These are phyloP conservation scores for Cerrena zonata DNA, from an alignment of 1,284 basidiomycete species.

Conservation along the genomic window DNA sequence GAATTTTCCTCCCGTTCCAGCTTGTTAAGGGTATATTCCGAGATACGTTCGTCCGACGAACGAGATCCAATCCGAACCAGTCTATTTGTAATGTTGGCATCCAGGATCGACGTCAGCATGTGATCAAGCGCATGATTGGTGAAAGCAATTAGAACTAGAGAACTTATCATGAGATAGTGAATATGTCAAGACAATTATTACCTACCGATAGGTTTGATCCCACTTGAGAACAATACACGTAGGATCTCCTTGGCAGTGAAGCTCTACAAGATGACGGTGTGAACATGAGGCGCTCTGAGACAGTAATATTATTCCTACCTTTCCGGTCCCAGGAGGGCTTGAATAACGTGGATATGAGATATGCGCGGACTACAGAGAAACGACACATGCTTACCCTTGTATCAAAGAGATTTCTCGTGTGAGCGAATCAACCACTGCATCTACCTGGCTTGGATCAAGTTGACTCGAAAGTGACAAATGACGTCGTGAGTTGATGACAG, in stretches of 20 bases:
- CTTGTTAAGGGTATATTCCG: conserved; percentile 27
- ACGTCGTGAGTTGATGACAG: conserved; percentile 27
- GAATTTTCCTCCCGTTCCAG: conserved; percentile 31
- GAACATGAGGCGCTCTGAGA: not conserved
- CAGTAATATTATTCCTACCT: conserved; percentile 35
- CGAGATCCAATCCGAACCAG: conserved; percentile 62
- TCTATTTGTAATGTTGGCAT: conserved; percentile 53
- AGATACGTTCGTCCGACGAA: conserved; percentile 53
- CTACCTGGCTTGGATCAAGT: conserved; percentile 62
- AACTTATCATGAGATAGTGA: not conserved
- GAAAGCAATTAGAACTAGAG: conserved; percentile 54
- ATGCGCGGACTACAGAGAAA: not conserved
- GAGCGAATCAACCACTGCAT: conserved; percentile 58
- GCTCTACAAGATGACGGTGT: conserved; percentile 34
- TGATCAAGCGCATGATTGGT: conserved; percentile 77
- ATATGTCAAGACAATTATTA: not conserved
- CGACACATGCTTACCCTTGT: conserved; percentile 59
- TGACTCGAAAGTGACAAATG: conserved; percentile 41
- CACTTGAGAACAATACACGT: conserved; percentile 51
- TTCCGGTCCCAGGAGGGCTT: conserved; percentile 73
- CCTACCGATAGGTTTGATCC: conserved; percentile 41
- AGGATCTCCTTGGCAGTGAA: conserved; percentile 64
- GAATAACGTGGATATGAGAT: not conserved
- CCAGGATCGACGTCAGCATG: conserved; percentile 55
- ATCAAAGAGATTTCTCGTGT: conserved; percentile 58